Evolutionary conservation across 2,329 filamentous ascomycete genomes (phyloP).

Genomic region (Colletotrichum tamarilloi): DNA sequence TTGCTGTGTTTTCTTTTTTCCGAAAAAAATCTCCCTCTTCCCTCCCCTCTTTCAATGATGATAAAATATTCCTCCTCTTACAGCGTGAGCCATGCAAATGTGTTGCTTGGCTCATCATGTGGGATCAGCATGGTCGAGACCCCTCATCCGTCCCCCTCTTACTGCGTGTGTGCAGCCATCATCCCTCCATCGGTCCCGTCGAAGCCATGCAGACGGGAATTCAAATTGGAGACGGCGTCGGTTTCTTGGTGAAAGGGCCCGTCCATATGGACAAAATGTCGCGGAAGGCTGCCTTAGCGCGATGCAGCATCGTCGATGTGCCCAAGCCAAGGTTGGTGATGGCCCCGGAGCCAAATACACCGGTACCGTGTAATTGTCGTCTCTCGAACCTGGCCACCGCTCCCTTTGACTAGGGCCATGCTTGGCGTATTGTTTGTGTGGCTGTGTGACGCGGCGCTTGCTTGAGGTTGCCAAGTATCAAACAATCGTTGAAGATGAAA

Average conservation of each 20-base stretch:
- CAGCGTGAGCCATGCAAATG: not conserved
- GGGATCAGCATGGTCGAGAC: not conserved
- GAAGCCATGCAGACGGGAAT: not conserved
- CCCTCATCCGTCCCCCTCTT: not conserved
- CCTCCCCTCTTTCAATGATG: not conserved
- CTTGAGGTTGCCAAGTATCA: not conserved
- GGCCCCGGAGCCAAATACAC: not conserved
- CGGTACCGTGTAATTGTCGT: not conserved
- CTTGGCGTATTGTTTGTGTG: not conserved
- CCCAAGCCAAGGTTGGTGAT: not conserved
- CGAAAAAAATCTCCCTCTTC: not conserved
- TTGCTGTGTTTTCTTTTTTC: not conserved
- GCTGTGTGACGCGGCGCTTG: not conserved
- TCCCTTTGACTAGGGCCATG: not conserved
- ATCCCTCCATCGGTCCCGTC: not conserved
- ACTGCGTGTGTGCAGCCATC: not conserved
- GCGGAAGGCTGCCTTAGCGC: constrained; percentile 22
- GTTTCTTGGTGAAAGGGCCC: not conserved
- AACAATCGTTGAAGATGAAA: not conserved
- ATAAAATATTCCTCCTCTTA: not conserved
- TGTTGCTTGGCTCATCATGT: not conserved
- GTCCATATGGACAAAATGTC: not conserved
- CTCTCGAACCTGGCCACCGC: not conserved
- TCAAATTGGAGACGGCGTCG: not conserved
- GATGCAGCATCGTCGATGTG: constrained; percentile 1